These are phyloP conservation scores for Penicillium paradoxum DNA, from an alignment of 495 filamentous ascomycete genomes.

Conservation along the genomic window DNA sequence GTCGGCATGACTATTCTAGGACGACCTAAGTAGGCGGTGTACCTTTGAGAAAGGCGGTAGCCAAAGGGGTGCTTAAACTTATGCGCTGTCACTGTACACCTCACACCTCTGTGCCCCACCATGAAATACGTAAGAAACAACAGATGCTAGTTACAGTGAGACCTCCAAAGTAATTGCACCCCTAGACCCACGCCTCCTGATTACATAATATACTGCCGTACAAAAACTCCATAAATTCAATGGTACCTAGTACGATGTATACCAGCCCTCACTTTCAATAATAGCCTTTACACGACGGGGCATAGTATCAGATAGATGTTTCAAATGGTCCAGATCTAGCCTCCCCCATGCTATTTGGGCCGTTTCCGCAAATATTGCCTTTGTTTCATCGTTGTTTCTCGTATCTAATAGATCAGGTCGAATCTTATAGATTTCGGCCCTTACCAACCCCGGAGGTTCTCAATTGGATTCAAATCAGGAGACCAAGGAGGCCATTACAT, in stretches of 20 bases:
- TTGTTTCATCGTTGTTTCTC: slow-evolving; percentile 7
- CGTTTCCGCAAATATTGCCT: not conserved
- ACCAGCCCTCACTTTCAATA: not conserved
- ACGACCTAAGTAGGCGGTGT: no score
- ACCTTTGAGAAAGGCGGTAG: no score
- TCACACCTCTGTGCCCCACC: no score
- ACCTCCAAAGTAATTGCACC: not conserved
- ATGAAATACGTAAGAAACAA: no score
- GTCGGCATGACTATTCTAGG: no score
- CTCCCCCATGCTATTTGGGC: not conserved
- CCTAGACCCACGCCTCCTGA: not conserved
- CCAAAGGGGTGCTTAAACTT: no score
- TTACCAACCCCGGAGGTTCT: slow-evolving; percentile 25
- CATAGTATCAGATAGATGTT: slow-evolving; percentile 1
- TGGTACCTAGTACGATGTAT: not conserved
- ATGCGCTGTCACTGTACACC: no score
- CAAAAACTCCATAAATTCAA: not conserved
- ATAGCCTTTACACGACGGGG: not conserved
- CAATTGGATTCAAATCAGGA: slow-evolving; percentile 29
- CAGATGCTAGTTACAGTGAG: no score
- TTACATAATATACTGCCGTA: not conserved
- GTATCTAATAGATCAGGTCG: slow-evolving; percentile 6
- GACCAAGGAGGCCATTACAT: slow-evolving; percentile 23
- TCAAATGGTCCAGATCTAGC: not conserved
- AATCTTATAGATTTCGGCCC: slow-evolving; percentile 5